These are phyloP conservation scores for Aquilaria malaccensis DNA, from an alignment of 345 rosid genomes.

Conservation along the genomic window DNA sequence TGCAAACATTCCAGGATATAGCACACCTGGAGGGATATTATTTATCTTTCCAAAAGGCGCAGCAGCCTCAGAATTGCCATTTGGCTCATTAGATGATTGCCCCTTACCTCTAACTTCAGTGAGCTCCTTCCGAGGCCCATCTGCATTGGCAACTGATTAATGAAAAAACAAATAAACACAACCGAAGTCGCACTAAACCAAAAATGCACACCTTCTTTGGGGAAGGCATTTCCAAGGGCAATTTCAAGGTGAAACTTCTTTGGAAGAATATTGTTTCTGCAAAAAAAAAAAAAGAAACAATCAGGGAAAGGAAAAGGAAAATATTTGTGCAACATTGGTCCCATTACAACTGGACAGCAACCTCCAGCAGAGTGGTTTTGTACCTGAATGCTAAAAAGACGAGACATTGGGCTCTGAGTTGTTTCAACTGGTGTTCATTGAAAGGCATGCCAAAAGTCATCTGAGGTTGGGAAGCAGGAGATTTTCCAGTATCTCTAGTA, in stretches of 20 bases:
- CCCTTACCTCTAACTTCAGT: conserved; percentile 40
- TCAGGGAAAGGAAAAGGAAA: not conserved
- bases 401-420: conserved; percentile 95
- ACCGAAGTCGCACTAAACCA: conserved; percentile 4
- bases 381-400: conserved; percentile 90
- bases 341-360: not conserved
- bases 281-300: conserved; percentile 8
- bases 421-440: conserved; percentile 86
- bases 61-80: conserved; percentile 35
- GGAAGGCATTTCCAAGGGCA: conserved; percentile 65
- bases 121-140: conserved; percentile 45
- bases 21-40: conserved; percentile 29
- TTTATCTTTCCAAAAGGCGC: conserved; percentile 39
- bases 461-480: conserved; percentile 41
- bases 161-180: conserved; percentile 6
- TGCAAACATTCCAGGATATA: conserved; percentile 41
- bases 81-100: conserved; percentile 32
- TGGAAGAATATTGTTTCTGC: conserved; percentile 71
- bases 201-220: conserved; percentile 56
- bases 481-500: conserved; percentile 61
- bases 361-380: conserved; percentile 10
- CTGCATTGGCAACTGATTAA: conserved; percentile 35
- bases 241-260: conserved; percentile 85
- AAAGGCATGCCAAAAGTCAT: conserved; percentile 52
- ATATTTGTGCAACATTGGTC: no score